Conservation (phyloP, 2,329 filamentous ascomycete genomes). For the Claviceps digitariae region DNA sequence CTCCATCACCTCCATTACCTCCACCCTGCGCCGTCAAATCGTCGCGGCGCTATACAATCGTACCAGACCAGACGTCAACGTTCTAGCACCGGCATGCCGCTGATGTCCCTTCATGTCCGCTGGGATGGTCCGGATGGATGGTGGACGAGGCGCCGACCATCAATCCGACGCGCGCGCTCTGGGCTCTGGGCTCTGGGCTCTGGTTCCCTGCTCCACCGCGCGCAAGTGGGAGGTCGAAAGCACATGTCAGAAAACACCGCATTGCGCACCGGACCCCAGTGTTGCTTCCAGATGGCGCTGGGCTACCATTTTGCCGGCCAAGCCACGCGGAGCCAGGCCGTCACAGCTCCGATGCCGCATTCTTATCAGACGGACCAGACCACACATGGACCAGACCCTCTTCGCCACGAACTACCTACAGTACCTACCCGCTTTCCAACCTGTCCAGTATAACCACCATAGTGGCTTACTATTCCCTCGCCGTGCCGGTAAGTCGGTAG, state of each 20-base stretch:
- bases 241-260: slow-evolving; percentile 14
- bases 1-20: too few relatives aligned
- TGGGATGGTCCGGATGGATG: not conserved
- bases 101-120: not conserved
- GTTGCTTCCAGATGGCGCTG: not conserved
- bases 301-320: not conserved
- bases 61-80: not conserved
- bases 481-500: too few relatives aligned
- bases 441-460: too few relatives aligned
- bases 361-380: not conserved
- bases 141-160: not conserved
- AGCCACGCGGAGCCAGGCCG: not conserved
- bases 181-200: not conserved
- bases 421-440: not conserved
- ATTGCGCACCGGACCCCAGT: not conserved
- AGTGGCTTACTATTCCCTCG: too few relatives aligned
- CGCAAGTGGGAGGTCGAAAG: not conserved
- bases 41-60: not conserved
- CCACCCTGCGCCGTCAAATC: not conserved
- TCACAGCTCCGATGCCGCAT: slow-evolving; percentile 5
- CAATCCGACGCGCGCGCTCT: not conserved
- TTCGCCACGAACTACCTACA: not conserved
- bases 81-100: not conserved
- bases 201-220: not conserved
- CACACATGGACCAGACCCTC: not conserved